Evolutionary conservation across 495 filamentous ascomycete genomes (phyloP).

Genomic region (Lindgomyces ingoldianus): DNA sequence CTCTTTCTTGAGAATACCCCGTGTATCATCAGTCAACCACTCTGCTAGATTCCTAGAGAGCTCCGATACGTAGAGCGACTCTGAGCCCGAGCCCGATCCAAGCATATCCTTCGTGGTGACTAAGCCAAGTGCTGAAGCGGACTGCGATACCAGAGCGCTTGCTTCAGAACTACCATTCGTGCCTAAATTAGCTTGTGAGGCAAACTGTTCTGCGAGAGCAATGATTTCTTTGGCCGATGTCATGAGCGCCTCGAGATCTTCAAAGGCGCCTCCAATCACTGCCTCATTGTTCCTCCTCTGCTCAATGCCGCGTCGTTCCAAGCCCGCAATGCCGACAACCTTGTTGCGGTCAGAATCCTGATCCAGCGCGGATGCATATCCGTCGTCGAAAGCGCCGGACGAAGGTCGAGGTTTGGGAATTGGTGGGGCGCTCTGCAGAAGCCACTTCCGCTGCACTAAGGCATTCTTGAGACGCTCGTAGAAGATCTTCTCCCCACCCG

Average conservation of each 20-base stretch:
- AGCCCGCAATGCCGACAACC: constrained; percentile 84
- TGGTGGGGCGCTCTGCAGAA: constrained; percentile 88
- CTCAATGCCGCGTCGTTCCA: constrained; percentile 81
- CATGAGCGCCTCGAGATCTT: constrained; percentile 96
- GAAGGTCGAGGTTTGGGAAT: constrained; percentile 63
- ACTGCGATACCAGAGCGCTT: constrained; percentile 74
- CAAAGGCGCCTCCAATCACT: constrained; percentile 91
- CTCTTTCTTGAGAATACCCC: constrained; percentile 76
- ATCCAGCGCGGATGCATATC: background rate
- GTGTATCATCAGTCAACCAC: constrained; percentile 86
- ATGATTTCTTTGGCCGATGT: constrained; percentile 94
- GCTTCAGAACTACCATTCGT: constrained; percentile 62
- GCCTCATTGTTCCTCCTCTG: constrained; percentile 86
- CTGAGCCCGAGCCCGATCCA: constrained; percentile 56
- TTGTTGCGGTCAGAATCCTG: constrained; percentile 51
- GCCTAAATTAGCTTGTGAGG: constrained; percentile 62
- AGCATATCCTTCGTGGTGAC: constrained; percentile 94
- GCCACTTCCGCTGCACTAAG: constrained; percentile 93
- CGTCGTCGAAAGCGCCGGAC: constrained; percentile 28
- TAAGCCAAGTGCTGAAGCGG: constrained; percentile 80
- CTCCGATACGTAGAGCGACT: constrained; percentile 69
- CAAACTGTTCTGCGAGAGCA: constrained; percentile 86
- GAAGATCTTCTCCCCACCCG: constrained; percentile 86
- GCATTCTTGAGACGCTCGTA: constrained; percentile 83
- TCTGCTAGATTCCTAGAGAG: constrained; percentile 88